Evolutionary conservation across 257 asterid species (phyloP).

Genomic region (Coffea canephora): DNA sequence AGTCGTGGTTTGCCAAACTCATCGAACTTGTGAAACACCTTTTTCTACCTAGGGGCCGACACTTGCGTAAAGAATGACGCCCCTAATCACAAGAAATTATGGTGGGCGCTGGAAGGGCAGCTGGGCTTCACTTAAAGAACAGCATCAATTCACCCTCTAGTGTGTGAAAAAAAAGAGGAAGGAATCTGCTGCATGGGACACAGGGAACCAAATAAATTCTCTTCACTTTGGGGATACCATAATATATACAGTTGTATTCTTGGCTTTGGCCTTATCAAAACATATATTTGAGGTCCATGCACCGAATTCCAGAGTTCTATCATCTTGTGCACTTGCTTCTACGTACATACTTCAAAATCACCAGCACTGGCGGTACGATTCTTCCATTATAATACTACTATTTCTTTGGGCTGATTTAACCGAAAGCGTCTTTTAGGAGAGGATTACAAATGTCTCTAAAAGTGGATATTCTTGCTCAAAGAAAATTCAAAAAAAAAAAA

Average conservation of each 20-base stretch:
- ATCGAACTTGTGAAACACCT: conserved; percentile 16
- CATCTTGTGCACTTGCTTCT: not conserved
- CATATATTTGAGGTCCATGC: not conserved
- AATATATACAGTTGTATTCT: not conserved
- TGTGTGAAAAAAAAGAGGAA: conserved; percentile 13
- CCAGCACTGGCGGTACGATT: not conserved
- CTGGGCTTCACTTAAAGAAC: conserved; percentile 5
- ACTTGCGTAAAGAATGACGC: conserved; percentile 15
- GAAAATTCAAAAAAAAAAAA: not conserved
- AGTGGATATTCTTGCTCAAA: conserved; percentile 3
- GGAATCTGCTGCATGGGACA: conserved; percentile 4
- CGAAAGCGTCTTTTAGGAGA: conserved; percentile 2
- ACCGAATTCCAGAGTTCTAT: not conserved
- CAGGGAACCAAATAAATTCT: conserved; percentile 11
- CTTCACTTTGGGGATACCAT: not conserved
- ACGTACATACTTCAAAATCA: not conserved
- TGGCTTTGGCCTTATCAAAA: not conserved
- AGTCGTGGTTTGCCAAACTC: conserved; percentile 31
- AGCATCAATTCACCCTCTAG: conserved; percentile 18
- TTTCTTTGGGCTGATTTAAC: conserved; percentile 1
- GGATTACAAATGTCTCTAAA: not conserved
- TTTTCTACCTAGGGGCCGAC: not conserved
- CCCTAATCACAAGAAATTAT: conserved; percentile 18
- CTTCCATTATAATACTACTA: not conserved
- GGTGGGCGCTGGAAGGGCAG: conserved; percentile 25